Conservation (phyloP, 2,329 filamentous ascomycete genomes). For the Aureobasidium sp. region DNA sequence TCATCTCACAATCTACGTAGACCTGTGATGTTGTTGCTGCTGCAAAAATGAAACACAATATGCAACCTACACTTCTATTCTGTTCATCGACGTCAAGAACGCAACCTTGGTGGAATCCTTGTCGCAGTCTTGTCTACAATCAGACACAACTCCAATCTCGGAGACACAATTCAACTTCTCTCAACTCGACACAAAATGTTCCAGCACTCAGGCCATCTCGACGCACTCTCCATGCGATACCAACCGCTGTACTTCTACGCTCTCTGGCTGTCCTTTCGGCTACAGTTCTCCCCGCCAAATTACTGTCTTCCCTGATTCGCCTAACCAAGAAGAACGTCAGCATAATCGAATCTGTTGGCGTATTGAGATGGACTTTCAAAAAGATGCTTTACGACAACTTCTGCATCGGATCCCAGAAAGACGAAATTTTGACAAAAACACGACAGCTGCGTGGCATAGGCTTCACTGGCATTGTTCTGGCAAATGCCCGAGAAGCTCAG, state of each 20-base stretch:
- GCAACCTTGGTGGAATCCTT: no score
- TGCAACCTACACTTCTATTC: no score
- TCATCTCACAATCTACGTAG: background rate
- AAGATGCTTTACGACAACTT: conserved; percentile 5
- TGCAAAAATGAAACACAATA: background rate
- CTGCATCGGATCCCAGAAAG: background rate
- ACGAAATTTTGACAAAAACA: background rate
- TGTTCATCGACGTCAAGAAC: no score
- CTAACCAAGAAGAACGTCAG: conserved; percentile 5
- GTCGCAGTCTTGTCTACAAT: background rate
- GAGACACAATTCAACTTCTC: background rate
- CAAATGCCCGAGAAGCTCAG: conserved; percentile 7
- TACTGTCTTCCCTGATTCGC: conserved; percentile 1
- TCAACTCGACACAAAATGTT: background rate
- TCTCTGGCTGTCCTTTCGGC: conserved; percentile 1
- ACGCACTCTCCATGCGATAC: background rate
- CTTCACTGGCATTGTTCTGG: conserved; percentile 9
- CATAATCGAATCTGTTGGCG: background rate
- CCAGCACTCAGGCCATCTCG: background rate
- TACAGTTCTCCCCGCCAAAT: background rate
- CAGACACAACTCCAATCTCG: background rate
- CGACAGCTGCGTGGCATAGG: background rate
- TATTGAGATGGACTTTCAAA: background rate
- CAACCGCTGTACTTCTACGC: background rate
- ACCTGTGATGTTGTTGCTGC: no score